Conservation (phyloP, 352 stramenopile genomes). For the Blastocystis sp. region DNA sequence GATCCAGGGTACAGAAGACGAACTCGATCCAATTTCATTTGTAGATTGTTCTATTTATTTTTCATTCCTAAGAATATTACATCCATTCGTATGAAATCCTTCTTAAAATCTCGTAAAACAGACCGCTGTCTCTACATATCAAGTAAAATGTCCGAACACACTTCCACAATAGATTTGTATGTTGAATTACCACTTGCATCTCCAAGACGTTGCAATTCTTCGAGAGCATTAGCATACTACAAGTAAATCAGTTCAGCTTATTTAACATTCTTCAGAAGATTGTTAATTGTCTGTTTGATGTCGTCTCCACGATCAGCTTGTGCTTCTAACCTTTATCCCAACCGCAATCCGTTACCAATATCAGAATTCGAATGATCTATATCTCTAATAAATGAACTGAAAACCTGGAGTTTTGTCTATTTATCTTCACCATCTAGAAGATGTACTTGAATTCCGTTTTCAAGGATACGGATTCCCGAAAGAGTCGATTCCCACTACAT, state of each 20-base stretch:
- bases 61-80: not conserved
- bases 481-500: not conserved
- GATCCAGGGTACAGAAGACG: not conserved
- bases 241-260: not conserved
- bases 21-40: slow-evolving; percentile 21
- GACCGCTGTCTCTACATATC: slow-evolving; percentile 7
- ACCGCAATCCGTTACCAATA: not conserved
- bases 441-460: slow-evolving; percentile 8
- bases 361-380: not conserved
- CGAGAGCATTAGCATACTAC: slow-evolving; percentile 11
- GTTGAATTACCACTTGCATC: not conserved
- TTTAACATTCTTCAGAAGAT: not conserved
- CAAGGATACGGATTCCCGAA: slow-evolving; percentile 13
- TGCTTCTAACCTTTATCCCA: not conserved
- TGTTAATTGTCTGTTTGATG: not conserved
- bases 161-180: slow-evolving; percentile 43
- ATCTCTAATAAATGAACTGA: not conserved
- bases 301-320: not conserved
- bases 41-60: slow-evolving; percentile 28
- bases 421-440: not conserved
- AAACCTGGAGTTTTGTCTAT: slow-evolving; percentile 32
- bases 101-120: slow-evolving; percentile 22
- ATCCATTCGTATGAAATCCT: not conserved
- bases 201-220: not conserved
- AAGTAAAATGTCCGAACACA: not conserved